Evolutionary conservation across 257 asterid species (phyloP).

Genomic region (Fraxinus americana): DNA sequence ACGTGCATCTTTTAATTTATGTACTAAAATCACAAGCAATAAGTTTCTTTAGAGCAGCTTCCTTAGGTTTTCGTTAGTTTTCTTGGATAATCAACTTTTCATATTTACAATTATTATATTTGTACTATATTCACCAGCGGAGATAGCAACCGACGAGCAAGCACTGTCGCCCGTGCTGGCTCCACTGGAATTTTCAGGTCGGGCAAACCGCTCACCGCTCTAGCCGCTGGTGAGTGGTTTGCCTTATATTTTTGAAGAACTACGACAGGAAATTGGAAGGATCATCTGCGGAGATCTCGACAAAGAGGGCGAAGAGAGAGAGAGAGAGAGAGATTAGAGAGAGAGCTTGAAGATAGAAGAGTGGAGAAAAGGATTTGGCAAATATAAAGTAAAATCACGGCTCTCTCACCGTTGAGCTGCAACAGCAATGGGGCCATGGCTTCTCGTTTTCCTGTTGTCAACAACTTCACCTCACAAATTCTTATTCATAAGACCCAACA

Average conservation of each 20-base stretch:
- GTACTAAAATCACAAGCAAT: no score
- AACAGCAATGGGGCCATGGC: slow-evolving; percentile 50
- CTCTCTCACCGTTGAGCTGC: slow-evolving; percentile 87
- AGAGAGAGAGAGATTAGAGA: slow-evolving; percentile 44
- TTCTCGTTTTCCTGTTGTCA: not conserved
- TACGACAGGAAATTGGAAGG: slow-evolving; percentile 51
- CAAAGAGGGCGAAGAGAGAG: slow-evolving; percentile 66
- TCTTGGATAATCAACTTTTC: no score
- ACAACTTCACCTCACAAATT: not conserved
- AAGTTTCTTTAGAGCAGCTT: no score
- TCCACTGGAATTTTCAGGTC: no score
- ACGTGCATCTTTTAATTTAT: no score
- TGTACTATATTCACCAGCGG: no score
- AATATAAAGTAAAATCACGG: slow-evolving; percentile 68
- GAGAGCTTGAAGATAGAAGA: slow-evolving; percentile 56
- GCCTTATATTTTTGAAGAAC: slow-evolving; percentile 35
- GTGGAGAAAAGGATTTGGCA: slow-evolving; percentile 52
- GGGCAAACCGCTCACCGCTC: no score
- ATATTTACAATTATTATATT: no score
- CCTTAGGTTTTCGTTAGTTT: no score
- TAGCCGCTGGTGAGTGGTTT: no score
- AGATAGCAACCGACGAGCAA: no score
- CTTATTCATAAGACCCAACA: not conserved
- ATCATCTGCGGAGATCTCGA: slow-evolving; percentile 73
- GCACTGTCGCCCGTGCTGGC: no score